Conservation (phyloP, 2,329 filamentous ascomycete species). For the Corynespora cassiicola region DNA sequence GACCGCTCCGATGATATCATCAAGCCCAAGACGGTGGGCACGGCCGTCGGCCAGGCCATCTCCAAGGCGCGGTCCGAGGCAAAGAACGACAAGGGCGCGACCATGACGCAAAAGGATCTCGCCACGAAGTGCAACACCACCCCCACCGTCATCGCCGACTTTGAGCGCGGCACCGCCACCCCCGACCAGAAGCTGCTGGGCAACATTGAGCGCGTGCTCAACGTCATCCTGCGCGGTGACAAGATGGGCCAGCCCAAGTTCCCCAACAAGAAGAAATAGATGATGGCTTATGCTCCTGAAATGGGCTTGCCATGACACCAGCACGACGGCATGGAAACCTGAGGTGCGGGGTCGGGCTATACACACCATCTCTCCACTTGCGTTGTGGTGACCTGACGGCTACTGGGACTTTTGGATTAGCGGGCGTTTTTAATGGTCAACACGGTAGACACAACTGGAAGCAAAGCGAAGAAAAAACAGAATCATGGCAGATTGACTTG, state of each 20-base stretch:
- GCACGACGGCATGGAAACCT: neutral
- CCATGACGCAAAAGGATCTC: conserved; percentile 87
- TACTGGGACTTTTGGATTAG: conserved; percentile 29
- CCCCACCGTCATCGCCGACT: conserved; percentile 77
- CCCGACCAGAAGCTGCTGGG: conserved; percentile 85
- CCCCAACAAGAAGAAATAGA: conserved; percentile 68
- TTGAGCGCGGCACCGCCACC: conserved; percentile 79
- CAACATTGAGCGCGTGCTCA: conserved; percentile 82
- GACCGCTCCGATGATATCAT: conserved; percentile 97
- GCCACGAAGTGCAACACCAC: conserved; percentile 92
- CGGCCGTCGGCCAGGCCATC: conserved; percentile 82
- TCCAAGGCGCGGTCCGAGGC: conserved; percentile 77
- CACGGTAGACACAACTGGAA: no score
- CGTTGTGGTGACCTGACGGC: conserved; percentile 8
- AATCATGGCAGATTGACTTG: no score
- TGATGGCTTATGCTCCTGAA: conserved; percentile 1
- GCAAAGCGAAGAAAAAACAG: no score
- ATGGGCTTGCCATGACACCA: conserved; percentile 1
- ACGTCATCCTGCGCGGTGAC: conserved; percentile 83
- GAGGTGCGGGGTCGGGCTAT: conserved; percentile 1
- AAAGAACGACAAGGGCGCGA: conserved; percentile 73
- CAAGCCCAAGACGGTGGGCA: conserved; percentile 87
- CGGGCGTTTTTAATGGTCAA: conserved; percentile 37
- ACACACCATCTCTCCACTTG: conserved; percentile 9
- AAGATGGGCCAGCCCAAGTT: conserved; percentile 88